These are phyloP conservation scores for Crassisporium funariophilum DNA, from an alignment of 768 basidiomycete species.

Conservation along the genomic window DNA sequence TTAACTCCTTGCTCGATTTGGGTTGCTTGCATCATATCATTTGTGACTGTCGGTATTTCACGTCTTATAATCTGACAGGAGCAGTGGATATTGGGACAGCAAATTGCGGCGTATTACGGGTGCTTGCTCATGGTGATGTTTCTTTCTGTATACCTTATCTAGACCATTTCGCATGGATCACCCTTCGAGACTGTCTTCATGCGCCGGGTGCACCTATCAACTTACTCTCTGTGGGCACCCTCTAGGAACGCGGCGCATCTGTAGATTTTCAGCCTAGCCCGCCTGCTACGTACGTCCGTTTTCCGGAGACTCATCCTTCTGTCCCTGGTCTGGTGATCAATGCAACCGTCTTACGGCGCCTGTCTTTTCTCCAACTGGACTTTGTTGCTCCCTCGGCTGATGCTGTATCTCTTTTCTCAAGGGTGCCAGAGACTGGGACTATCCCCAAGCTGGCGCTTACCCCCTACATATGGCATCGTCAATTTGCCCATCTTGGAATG, in stretches of 20 bases:
- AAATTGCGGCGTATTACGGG: conserved; percentile 6
- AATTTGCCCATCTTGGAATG: conserved; percentile 10
- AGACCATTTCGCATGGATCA: not conserved
- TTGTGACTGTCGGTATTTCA: conserved; percentile 3
- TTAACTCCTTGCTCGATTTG: conserved; percentile 12
- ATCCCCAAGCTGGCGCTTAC: too few species aligned
- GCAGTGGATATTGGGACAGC: conserved; percentile 6
- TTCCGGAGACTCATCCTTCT: too few species aligned
- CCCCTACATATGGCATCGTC: too few species aligned
- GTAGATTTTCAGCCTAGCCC: not conserved
- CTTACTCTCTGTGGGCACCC: conserved; percentile 6
- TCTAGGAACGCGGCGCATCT: not conserved
- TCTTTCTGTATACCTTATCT: not conserved
- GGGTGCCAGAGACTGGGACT: not conserved
- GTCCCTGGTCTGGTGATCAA: not conserved
- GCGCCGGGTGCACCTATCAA: conserved; percentile 9
- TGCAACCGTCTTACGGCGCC: not conserved
- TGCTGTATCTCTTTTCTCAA: not conserved
- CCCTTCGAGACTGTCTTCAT: conserved; percentile 3
- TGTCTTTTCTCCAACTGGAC: not conserved
- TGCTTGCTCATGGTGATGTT: conserved; percentile 4
- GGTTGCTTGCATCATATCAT: conserved; percentile 14
- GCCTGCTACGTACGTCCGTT: conserved; percentile 8
- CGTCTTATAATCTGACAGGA: not conserved
- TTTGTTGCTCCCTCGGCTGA: not conserved